phyloP scores from a whole-genome alignment of 495 filamentous ascomycete genomes.

The Neurospora tetraspora region DNA sequence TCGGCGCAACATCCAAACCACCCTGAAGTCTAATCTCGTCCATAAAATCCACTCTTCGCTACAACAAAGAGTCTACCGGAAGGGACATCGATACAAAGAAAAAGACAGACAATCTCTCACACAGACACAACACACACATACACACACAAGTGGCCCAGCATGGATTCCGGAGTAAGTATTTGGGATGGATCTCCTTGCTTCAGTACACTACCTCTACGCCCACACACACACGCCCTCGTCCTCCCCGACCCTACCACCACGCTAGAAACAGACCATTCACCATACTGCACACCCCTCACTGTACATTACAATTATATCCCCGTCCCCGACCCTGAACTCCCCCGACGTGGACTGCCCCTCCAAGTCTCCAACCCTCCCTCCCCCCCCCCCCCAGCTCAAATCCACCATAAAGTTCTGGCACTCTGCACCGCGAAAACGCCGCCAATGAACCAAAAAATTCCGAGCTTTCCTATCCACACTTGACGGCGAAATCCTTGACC shows the following conservation, averaged over 20 bases:
- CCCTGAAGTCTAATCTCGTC: background rate
- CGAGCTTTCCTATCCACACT: background rate
- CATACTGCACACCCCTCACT: background rate
- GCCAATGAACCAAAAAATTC: background rate
- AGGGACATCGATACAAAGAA: background rate
- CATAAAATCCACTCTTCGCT: background rate
- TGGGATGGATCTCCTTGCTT: background rate
- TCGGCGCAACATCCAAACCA: background rate
- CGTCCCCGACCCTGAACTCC: background rate
- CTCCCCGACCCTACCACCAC: background rate
- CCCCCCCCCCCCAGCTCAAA: background rate
- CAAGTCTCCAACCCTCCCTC: background rate
- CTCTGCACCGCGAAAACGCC: background rate
- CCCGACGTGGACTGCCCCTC: background rate
- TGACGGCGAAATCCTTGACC: background rate
- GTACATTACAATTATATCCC: background rate
- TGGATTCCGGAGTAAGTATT: background rate
- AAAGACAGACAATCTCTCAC: background rate
- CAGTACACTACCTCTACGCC: background rate
- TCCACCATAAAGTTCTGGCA: background rate
- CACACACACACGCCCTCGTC: background rate
- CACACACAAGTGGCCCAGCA: background rate
- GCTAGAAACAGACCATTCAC: background rate
- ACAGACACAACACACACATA: background rate
- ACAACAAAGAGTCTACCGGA: background rate